Conservation (phyloP, 495 filamentous ascomycete genomes). For the Penicillium diatomitis region DNA sequence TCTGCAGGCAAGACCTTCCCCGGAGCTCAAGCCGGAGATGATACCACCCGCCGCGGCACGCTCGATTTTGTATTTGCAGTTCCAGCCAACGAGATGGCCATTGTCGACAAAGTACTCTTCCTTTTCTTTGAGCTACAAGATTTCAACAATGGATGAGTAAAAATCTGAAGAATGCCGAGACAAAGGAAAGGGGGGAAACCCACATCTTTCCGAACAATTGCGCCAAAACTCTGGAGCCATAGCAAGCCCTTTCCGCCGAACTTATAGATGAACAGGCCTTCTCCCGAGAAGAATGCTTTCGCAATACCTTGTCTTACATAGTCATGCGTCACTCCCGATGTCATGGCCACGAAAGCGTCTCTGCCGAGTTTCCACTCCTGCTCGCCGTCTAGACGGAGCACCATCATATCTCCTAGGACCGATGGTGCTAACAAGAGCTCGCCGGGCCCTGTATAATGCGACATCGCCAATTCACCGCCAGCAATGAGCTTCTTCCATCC, state of each 20-base stretch:
- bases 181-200: constrained; percentile 19
- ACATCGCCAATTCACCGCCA: constrained; percentile 70
- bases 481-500: constrained; percentile 75
- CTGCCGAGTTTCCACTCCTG: constrained; percentile 72
- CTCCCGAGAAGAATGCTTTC: constrained; percentile 89
- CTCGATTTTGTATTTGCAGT: constrained; percentile 82
- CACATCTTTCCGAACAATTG: constrained; percentile 93
- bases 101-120: constrained; percentile 93
- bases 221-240: constrained; percentile 88
- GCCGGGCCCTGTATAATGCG: constrained; percentile 82
- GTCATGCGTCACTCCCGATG: constrained; percentile 69
- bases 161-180: neutral
- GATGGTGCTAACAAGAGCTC: constrained; percentile 78
- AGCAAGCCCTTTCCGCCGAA: constrained; percentile 69
- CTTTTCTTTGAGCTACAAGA: constrained; percentile 52
- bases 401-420: constrained; percentile 77
- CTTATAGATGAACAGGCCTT: constrained; percentile 87
- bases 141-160: neutral
- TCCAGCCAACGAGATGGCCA: constrained; percentile 94
- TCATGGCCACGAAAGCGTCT: constrained; percentile 70
- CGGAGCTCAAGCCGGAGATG: constrained; percentile 65
- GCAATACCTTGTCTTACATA: constrained; percentile 80
- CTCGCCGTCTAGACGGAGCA: constrained; percentile 57
- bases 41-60: constrained; percentile 84
- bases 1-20: constrained; percentile 86